Percentiles rank a stretch among this genome's conserved stretches.
Evolutionary conservation across 129 eudicot genomes (phyloP).

Genomic region (Rutidosis leptorrhynchoides): DNA sequence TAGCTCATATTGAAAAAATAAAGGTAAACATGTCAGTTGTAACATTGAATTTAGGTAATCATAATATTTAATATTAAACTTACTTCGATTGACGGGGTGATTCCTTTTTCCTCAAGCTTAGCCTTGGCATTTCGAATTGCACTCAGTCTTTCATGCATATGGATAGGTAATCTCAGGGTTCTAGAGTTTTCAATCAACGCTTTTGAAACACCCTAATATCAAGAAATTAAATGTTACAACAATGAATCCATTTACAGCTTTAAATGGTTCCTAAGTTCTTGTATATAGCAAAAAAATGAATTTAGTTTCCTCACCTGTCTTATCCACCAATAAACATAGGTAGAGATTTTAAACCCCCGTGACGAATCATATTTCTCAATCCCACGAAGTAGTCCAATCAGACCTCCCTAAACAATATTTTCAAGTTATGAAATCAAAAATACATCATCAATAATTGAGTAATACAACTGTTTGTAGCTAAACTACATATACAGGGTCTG

Average conservation of each 20-base stretch:
- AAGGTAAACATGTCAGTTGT: not conserved
- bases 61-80: slow-evolving; percentile 16
- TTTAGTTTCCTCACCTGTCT: slow-evolving; percentile 91
- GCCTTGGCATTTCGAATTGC: slow-evolving; percentile 73
- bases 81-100: slow-evolving; percentile 81
- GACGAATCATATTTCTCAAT: slow-evolving; percentile 97
- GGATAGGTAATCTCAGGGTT: slow-evolving; percentile 75
- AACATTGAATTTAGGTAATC: not conserved
- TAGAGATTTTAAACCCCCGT: slow-evolving; percentile 90
- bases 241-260: not conserved
- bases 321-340: slow-evolving; percentile 99
- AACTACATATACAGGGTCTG: not conserved
- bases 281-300: not conserved
- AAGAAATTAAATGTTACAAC: not conserved
- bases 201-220: slow-evolving; percentile 86
- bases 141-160: slow-evolving; percentile 83
- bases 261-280: slow-evolving; percentile 1
- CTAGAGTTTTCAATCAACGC: slow-evolving; percentile 75
- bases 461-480: not conserved
- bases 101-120: slow-evolving; percentile 78
- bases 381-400: slow-evolving; percentile 87
- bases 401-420: slow-evolving; percentile 61
- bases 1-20: slow-evolving; percentile 12
- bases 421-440: not conserved
- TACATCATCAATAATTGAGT: not conserved